Evolutionary conservation across 306 rosid species (phyloP).

Genomic region (Trifolium repens): DNA sequence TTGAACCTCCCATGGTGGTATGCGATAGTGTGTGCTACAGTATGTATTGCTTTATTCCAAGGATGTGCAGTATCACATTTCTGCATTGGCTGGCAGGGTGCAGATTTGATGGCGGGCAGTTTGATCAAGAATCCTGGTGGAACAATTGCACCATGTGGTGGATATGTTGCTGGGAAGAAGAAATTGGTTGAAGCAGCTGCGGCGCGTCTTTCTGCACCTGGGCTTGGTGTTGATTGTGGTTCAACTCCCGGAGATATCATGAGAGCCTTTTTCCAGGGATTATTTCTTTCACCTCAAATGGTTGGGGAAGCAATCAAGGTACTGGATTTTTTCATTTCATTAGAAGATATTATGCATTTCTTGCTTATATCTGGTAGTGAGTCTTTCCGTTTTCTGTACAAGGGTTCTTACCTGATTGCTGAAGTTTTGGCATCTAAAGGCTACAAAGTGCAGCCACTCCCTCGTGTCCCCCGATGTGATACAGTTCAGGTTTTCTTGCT

Average conservation of each 20-base stretch:
- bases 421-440: constrained; percentile 89
- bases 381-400: constrained; percentile 31
- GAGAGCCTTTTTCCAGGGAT: constrained; percentile 91
- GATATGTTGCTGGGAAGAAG: constrained; percentile 84
- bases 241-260: constrained; percentile 83
- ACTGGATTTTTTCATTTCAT: constrained; percentile 36
- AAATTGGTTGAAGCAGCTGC: constrained; percentile 87
- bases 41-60: constrained; percentile 37
- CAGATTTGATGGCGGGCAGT: constrained; percentile 95
- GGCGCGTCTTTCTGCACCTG: constrained; percentile 93
- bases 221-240: constrained; percentile 91
- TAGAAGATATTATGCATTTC: constrained; percentile 24
- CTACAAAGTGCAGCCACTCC: constrained; percentile 86
- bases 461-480: constrained; percentile 72
- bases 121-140: constrained; percentile 96
- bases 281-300: constrained; percentile 99
- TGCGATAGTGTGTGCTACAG: constrained; percentile 30
- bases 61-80: constrained; percentile 35
- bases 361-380: constrained; percentile 32
- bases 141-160: constrained; percentile 93
- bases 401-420: constrained; percentile 86
- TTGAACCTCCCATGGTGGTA: constrained; percentile 96
- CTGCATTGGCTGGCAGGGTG: constrained; percentile 63
- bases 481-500: constrained; percentile 73
- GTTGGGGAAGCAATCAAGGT: constrained; percentile 99